Base-by-base conservation (phyloP, 306 rosid genomes). In the Glycine latifolia region DNA sequence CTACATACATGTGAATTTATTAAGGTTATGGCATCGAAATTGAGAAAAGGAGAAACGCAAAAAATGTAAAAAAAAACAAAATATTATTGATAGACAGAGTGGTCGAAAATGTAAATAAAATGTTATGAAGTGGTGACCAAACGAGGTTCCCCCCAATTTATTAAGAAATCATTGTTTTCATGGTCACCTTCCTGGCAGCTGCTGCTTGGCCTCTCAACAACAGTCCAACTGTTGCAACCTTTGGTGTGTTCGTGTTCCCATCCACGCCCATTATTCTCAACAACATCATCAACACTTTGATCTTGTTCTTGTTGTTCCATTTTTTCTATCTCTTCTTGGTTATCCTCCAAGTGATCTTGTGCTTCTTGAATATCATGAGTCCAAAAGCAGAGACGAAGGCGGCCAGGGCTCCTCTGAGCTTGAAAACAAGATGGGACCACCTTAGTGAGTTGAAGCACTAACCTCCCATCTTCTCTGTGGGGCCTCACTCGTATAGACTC, bases 391-490 rank as follows among this genome's bases (percentile, higher is more conserved):
- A 95, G 90, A 16, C 94, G 90, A 68, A 95, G 94, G 74, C 98
- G 92, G 12, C 99, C 99, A 17, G 86, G 77, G 85, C 92, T 89
- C 8, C 99, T 79, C 44, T 89, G 90, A 0, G 93, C 96, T 59
- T 71, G 89, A 68, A 95, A 91, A 67, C 84, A 90, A 26, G 86
- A 71, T 5, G 31, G 56, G 69, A 39, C 85, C 0, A 95, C 37
- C 76, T 86, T 89, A 2, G 90, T 88, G 53, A 88, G 85, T 73
- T 87, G 74, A n/a, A 95, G 86, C 6, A 95, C 85, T 0, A 95
- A 71, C 84, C 99, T 75, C n/a, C 99, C 99, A 39, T 69, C 90
- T 70, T 91, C 97, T 17, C 98, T 87, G 84, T 89, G 95, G 48
- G 97, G 87, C 79, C 66, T 86, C 13, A 93, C 83, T 10, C 69